These are phyloP conservation scores for Penicillium subrubescens DNA, from an alignment of 495 filamentous ascomycete genomes.

Conservation along the genomic window DNA sequence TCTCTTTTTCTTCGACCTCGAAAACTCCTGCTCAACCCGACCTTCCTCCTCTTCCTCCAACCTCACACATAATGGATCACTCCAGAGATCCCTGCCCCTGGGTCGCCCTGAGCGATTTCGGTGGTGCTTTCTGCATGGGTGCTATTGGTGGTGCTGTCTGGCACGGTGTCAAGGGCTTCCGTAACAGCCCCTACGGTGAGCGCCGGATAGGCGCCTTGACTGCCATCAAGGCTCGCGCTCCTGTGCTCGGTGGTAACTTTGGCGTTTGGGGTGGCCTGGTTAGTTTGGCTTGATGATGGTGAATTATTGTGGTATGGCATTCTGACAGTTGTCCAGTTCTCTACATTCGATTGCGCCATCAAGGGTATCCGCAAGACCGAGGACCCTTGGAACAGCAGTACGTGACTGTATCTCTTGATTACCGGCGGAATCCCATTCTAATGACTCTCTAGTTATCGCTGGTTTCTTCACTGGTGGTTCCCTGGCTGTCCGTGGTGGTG, in stretches of 20 bases:
- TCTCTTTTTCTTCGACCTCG: neutral
- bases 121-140: conserved; percentile 96
- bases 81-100: conserved; percentile 94
- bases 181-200: conserved; percentile 89
- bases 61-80: conserved; percentile 74
- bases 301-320: neutral
- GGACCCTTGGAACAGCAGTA: conserved; percentile 94
- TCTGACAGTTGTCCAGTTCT: conserved; percentile 1
- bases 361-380: conserved; percentile 96
- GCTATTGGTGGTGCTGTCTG: conserved; percentile 89
- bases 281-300: conserved; percentile 35
- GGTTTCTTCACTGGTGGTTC: conserved; percentile 97
- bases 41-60: conserved; percentile 13
- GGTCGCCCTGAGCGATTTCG: conserved; percentile 95
- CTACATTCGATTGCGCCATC: conserved; percentile 92
- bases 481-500: conserved; percentile 85
- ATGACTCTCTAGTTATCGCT: conserved; percentile 58
- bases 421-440: neutral
- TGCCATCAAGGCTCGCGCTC: conserved; percentile 94
- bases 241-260: conserved; percentile 96
- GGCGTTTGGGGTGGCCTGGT: conserved; percentile 97
- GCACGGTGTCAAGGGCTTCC: conserved; percentile 97
- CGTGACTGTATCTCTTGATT: conserved; percentile 26
- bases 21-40: conserved; percentile 7
- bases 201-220: conserved; percentile 93